phyloP scores from a whole-genome alignment of 2,329 filamentous ascomycete genomes.

The Akanthomyces uredinophilus region DNA sequence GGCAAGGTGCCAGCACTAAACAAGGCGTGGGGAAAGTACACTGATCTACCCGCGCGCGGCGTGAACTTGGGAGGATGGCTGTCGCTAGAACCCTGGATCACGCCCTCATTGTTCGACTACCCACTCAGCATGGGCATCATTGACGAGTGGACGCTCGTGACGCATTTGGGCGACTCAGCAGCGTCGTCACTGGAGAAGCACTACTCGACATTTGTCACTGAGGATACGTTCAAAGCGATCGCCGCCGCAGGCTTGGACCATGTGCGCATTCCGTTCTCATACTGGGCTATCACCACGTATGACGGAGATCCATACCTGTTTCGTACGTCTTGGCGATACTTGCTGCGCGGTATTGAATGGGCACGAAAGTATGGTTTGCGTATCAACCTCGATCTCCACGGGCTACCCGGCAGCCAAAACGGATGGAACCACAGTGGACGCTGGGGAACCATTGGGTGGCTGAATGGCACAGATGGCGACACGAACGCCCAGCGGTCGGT shows the following conservation, averaged over 20 bases:
- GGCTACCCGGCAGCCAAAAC: constrained; percentile 88
- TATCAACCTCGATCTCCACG: constrained; percentile 90
- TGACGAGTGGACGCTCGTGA: constrained; percentile 80
- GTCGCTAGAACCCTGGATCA: constrained; percentile 90
- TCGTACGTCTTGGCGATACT: constrained; percentile 85
- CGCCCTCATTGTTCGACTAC: constrained; percentile 77
- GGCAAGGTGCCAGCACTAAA: constrained; percentile 72
- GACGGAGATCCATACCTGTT: constrained; percentile 82
- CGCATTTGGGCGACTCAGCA: constrained; percentile 61
- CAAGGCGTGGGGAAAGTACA: constrained; percentile 71
- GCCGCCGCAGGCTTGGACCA: constrained; percentile 86
- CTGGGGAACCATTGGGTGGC: constrained; percentile 75
- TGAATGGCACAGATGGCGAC: constrained; percentile 81
- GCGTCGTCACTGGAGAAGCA: constrained; percentile 78
- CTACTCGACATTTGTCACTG: constrained; percentile 83
- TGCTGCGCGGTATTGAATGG: constrained; percentile 89
- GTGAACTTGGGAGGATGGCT: constrained; percentile 95
- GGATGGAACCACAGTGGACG: constrained; percentile 96
- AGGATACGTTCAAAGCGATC: constrained; percentile 79
- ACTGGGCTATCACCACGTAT: constrained; percentile 89
- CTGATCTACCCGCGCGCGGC: constrained; percentile 72
- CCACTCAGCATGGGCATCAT: constrained; percentile 63
- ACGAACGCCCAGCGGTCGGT: constrained; percentile 76
- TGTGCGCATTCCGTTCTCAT: constrained; percentile 90
- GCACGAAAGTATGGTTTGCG: constrained; percentile 86